Evolutionary conservation across 345 rosid genomes (phyloP).

Genomic region (Salix koriyanagi): DNA sequence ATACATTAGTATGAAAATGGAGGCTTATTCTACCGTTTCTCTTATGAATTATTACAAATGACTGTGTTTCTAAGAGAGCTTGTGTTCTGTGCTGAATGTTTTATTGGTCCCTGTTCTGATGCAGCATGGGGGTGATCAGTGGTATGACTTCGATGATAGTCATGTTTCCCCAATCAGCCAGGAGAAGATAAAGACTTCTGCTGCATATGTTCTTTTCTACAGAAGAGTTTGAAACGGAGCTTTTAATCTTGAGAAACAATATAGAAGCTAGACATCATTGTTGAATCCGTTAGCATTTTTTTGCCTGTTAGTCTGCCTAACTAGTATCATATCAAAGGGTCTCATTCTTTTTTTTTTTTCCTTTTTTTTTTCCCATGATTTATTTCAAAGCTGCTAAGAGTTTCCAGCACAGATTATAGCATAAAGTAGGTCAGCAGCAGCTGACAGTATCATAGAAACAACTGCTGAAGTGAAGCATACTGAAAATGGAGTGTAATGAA

Average conservation of each 20-base stretch:
- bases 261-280: conserved; percentile 16
- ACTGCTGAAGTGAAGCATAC: conserved; percentile 8
- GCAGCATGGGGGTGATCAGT: conserved; percentile 84
- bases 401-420: conserved; percentile 3
- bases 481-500: not conserved
- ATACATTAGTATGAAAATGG: not conserved
- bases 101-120: conserved; percentile 11
- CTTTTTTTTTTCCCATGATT: conserved; percentile 17
- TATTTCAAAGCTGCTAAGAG: conserved; percentile 17
- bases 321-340: conserved; percentile 8
- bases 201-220: conserved; percentile 96
- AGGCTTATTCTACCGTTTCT: not conserved
- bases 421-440: conserved; percentile 20
- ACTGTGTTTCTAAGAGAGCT: not conserved
- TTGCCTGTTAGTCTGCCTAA: conserved; percentile 12
- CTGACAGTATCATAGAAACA: conserved; percentile 37
- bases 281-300: conserved; percentile 25
- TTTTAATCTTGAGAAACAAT: not conserved
- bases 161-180: conserved; percentile 60
- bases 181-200: conserved; percentile 87
- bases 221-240: conserved; percentile 49
- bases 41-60: not conserved
- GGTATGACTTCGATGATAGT: conserved; percentile 96
- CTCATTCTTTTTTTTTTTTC: conserved; percentile 33
- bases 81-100: not conserved